Evolutionary conservation across 176 grass and related monocot species (phyloP).

Genomic region (Saccharum officinarum): DNA sequence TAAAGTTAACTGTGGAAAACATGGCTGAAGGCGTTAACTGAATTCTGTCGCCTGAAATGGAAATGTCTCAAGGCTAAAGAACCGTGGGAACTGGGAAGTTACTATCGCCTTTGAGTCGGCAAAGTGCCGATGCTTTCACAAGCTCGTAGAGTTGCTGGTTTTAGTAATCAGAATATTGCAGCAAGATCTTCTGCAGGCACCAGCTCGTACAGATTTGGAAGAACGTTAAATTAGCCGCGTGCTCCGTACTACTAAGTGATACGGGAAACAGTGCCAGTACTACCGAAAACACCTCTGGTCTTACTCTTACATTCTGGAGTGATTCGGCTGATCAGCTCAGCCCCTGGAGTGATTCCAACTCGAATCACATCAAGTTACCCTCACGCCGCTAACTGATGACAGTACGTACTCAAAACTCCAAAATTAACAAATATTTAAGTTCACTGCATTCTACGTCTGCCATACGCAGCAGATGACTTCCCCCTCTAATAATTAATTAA

Average conservation of each 20-base stretch:
- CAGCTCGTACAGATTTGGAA: slow-evolving; percentile 6
- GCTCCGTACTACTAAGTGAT: not conserved
- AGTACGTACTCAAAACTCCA: slow-evolving; percentile 33
- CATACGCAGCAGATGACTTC: not conserved
- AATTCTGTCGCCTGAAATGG: not conserved
- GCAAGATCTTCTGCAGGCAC: not conserved
- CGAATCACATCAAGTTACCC: slow-evolving; percentile 23
- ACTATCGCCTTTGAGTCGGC: not conserved
- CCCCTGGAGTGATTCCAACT: not conserved
- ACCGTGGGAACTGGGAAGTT: not conserved
- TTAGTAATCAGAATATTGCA: not conserved
- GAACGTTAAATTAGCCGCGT: slow-evolving; percentile 30
- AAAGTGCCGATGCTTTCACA: not conserved
- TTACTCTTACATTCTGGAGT: no score
- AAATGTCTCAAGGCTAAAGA: not conserved
- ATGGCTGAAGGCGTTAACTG: no score
- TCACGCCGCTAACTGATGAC: slow-evolving; percentile 40
- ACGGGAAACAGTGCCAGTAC: not conserved
- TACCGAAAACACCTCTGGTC: not conserved
- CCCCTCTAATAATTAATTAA: not conserved
- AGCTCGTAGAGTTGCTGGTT: not conserved
- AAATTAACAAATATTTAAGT: slow-evolving; percentile 33
- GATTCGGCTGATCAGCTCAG: not conserved
- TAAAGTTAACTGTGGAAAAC: no score
- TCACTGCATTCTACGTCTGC: slow-evolving; percentile 26